Evolutionary conservation across 2,329 filamentous ascomycete genomes (phyloP).

Genomic region (Penicillium polonicum): DNA sequence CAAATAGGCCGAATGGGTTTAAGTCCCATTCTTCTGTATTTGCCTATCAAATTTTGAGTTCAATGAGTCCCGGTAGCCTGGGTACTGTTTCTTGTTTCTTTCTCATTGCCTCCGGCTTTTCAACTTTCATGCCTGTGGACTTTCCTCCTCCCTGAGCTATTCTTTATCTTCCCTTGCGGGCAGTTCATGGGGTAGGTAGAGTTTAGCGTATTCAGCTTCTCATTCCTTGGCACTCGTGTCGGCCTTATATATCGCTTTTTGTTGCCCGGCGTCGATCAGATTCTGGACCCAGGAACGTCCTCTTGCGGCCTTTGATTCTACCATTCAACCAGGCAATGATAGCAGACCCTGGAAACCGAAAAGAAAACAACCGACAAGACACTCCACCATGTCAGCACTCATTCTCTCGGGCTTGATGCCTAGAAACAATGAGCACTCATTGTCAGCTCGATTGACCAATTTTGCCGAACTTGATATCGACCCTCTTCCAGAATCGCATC

Average conservation of each 20-base stretch:
- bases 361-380: no score
- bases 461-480: slow-evolving; percentile 28
- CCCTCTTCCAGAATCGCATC: slow-evolving; percentile 36
- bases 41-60: slow-evolving; percentile 5
- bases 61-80: slow-evolving; percentile 2
- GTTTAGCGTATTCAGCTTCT: neutral
- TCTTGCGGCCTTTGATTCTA: neutral
- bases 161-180: neutral
- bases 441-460: slow-evolving; percentile 25
- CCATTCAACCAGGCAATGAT: neutral
- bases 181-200: neutral
- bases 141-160: neutral
- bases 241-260: neutral
- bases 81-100: neutral
- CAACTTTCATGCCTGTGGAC: neutral
- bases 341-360: neutral
- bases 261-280: neutral
- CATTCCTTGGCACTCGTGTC: neutral
- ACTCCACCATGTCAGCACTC: slow-evolving; percentile 14
- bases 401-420: slow-evolving; percentile 17
- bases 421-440: slow-evolving; percentile 14
- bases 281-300: neutral
- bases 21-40: neutral
- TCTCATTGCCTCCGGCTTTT: neutral
- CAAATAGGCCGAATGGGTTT: neutral